Evolutionary conservation across 2,329 filamentous ascomycete genomes (phyloP).

Genomic region (Apiospora malaysiana): DNA sequence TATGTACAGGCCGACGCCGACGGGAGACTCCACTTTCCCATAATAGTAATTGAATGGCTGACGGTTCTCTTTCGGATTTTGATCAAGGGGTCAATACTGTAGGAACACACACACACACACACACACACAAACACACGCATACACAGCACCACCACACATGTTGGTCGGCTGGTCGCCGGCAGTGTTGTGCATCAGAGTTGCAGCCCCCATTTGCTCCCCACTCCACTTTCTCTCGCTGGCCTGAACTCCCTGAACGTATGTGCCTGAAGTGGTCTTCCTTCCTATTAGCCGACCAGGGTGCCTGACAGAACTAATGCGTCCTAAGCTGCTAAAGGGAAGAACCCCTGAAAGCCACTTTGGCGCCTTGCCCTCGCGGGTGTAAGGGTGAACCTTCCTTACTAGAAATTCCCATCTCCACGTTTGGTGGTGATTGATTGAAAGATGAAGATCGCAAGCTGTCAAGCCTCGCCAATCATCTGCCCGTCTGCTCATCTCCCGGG

Average conservation of each 20-base stretch:
- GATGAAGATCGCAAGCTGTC: slow-evolving; percentile 13
- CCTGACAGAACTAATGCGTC: slow-evolving; percentile 9
- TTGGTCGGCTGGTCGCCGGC: slow-evolving; percentile 2
- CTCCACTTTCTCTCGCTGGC: not conserved
- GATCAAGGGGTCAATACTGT: slow-evolving; percentile 13
- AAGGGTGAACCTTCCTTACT: slow-evolving; percentile 11
- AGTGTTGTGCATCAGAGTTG: slow-evolving; percentile 12
- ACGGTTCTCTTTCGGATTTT: not conserved
- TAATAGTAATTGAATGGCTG: not conserved
- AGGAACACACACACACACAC: slow-evolving; percentile 2
- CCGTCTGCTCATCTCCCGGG: not conserved
- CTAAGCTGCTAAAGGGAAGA: slow-evolving; percentile 2
- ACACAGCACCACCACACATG: slow-evolving; percentile 4
- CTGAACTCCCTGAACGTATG: not conserved
- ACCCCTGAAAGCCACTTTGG: slow-evolving; percentile 15
- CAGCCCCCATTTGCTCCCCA: not conserved
- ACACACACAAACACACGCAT: not conserved
- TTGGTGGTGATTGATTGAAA: slow-evolving; percentile 9
- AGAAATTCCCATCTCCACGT: not conserved
- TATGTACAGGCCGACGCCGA: no score
- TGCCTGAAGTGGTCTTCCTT: slow-evolving; percentile 11
- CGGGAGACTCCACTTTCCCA: not conserved
- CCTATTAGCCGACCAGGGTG: slow-evolving; percentile 17
- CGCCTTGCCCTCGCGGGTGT: slow-evolving; percentile 3
- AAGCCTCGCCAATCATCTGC: not conserved